Percentiles rank a stretch among this genome's conserved stretches.
Evolutionary conservation across 495 filamentous ascomycete species (phyloP).

Genomic region (Penicillium longicatenatum): DNA sequence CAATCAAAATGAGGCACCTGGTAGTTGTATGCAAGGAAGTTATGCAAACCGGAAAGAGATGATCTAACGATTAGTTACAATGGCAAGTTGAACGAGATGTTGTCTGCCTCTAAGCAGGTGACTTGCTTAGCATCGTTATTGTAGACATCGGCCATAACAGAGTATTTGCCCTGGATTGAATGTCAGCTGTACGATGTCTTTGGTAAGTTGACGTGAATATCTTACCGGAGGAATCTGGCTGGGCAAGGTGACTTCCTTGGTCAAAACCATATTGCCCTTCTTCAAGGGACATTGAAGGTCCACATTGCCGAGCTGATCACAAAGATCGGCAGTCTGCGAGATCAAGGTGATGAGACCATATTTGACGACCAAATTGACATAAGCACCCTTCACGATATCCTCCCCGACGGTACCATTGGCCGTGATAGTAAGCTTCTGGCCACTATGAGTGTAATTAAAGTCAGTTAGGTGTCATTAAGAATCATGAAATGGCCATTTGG

Average conservation of each 20-base stretch:
- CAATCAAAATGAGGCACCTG: constrained; percentile 10
- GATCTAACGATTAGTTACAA: background rate
- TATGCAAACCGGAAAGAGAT: constrained; percentile 1
- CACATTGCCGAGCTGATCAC: constrained; percentile 83
- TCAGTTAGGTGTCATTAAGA: constrained; percentile 9
- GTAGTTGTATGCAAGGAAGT: constrained; percentile 18
- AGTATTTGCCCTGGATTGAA: constrained; percentile 77
- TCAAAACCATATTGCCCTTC: constrained; percentile 71
- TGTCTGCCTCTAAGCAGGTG: constrained; percentile 74
- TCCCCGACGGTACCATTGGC: constrained; percentile 73
- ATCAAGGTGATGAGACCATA: constrained; percentile 89
- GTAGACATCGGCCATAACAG: constrained; percentile 81
- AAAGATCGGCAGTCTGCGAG: constrained; percentile 75
- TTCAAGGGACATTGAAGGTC: constrained; percentile 86
- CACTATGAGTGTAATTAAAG: constrained; percentile 52
- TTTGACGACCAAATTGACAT: constrained; percentile 81
- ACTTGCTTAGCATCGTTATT: constrained; percentile 67
- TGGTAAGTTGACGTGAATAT: constrained; percentile 9
- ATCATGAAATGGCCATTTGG: background rate
- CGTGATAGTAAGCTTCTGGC: constrained; percentile 73
- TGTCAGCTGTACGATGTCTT: constrained; percentile 1
- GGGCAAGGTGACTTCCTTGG: constrained; percentile 82
- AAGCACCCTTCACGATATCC: constrained; percentile 71
- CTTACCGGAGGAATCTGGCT: constrained; percentile 87
- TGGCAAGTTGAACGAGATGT: constrained; percentile 37